These are phyloP conservation scores for Chrysochromulina tobinii DNA, from an alignment of 78 protist genomes.

Conservation along the genomic window DNA sequence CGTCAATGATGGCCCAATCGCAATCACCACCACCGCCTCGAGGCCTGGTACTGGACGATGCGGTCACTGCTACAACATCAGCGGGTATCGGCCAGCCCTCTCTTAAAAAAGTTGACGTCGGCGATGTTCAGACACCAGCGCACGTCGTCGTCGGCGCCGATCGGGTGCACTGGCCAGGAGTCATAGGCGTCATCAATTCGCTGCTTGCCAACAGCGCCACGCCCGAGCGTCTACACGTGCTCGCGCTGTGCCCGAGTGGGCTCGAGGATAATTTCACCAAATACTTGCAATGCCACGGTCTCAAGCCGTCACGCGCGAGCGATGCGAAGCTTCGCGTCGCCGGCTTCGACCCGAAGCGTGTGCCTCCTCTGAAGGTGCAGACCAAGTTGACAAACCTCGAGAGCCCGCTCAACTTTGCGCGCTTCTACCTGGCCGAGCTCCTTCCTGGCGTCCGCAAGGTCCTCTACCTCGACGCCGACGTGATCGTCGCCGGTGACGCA, in stretches of 20 bases:
- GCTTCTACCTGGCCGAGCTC: background rate
- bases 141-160: background rate
- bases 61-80: too few species aligned
- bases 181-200: background rate
- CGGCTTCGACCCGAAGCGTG: background rate
- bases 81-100: too few species aligned
- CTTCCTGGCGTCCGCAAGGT: background rate
- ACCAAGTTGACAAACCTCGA: background rate
- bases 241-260: background rate
- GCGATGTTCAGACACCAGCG: background rate
- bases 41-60: too few species aligned
- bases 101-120: too few species aligned
- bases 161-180: background rate
- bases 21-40: too few species aligned
- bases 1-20: too few species aligned
- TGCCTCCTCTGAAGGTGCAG: background rate
- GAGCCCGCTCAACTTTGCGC: background rate
- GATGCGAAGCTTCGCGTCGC: background rate
- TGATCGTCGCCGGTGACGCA: background rate
- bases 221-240: background rate
- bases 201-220: background rate
- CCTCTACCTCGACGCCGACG: background rate
- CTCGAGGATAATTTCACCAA: background rate
- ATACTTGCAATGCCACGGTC: background rate
- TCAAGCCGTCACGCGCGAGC: background rate